These are phyloP conservation scores for Xylaria hypoxylon DNA, from an alignment of 2,329 filamentous ascomycete genomes.

Conservation along the genomic window DNA sequence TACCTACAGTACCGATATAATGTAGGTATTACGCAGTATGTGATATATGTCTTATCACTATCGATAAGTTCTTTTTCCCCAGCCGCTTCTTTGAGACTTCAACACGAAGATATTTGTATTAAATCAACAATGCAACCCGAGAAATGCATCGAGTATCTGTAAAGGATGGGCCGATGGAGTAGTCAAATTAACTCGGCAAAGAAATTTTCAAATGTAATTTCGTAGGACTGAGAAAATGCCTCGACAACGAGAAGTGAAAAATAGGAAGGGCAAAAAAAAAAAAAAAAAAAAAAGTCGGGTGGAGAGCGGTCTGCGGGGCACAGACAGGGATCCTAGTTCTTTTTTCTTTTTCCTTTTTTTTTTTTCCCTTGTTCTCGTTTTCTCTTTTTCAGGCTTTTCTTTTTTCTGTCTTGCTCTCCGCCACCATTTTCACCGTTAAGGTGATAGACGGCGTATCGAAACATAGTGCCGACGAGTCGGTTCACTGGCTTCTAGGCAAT, in stretches of 20 bases:
- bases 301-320: conserved; percentile 44
- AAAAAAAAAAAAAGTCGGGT: conserved; percentile 39
- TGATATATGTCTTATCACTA: conserved; percentile 16
- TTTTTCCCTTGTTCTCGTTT: conserved; percentile 12
- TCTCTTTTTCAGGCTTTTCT: not conserved
- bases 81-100: not conserved
- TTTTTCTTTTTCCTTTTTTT: conserved; percentile 12
- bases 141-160: not conserved
- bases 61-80: conserved; percentile 30
- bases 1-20: not conserved
- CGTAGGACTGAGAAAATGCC: conserved; percentile 32
- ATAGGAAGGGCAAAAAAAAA: conserved; percentile 29
- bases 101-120: not conserved
- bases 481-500: too few relatives aligned
- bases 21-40: too few relatives aligned
- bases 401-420: not conserved
- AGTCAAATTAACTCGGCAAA: conserved; percentile 6
- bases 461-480: too few relatives aligned
- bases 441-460: too few relatives aligned
- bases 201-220: conserved; percentile 17
- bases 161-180: conserved; percentile 5
- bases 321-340: conserved; percentile 34
- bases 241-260: conserved; percentile 21
- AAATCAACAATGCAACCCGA: not conserved
- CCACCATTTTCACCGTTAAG: too few relatives aligned